These are phyloP conservation scores for Irpex sp. DNA, from an alignment of 1,284 basidiomycete genomes.

Conservation along the genomic window DNA sequence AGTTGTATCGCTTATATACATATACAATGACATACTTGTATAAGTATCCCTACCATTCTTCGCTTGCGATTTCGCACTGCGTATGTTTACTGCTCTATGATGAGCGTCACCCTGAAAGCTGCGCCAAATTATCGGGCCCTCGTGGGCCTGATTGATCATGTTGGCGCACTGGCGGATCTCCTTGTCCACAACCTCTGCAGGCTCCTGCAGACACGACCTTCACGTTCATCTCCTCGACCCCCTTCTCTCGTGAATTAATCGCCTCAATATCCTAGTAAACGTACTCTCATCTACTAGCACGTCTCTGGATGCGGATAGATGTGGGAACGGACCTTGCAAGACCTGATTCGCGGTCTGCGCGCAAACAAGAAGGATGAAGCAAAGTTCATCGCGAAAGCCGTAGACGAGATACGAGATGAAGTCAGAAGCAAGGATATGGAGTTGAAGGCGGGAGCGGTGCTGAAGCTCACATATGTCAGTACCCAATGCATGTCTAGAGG, in stretches of 20 bases:
- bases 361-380: conserved; percentile 81
- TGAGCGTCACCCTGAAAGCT: no score
- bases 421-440: conserved; percentile 94
- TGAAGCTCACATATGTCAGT: conserved; percentile 96
- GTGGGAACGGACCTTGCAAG: conserved; percentile 93
- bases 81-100: no score
- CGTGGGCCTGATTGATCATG: no score
- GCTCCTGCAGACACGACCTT: no score
- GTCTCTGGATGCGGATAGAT: conserved; percentile 25
- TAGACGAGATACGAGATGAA: conserved; percentile 87
- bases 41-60: no score
- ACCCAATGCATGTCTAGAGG: neutral
- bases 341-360: conserved; percentile 86
- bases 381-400: conserved; percentile 75
- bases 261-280: neutral
- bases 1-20: neutral
- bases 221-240: no score
- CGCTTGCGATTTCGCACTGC: no score
- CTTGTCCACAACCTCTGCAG: no score
- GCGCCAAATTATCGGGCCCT: no score
- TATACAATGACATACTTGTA: neutral
- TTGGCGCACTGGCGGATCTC: no score
- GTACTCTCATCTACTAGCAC: neutral
- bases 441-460: conserved; percentile 89
- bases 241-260: no score